Base-by-base conservation (phyloP, 805 yeast genomes). In the Spathaspora sp. region DNA sequence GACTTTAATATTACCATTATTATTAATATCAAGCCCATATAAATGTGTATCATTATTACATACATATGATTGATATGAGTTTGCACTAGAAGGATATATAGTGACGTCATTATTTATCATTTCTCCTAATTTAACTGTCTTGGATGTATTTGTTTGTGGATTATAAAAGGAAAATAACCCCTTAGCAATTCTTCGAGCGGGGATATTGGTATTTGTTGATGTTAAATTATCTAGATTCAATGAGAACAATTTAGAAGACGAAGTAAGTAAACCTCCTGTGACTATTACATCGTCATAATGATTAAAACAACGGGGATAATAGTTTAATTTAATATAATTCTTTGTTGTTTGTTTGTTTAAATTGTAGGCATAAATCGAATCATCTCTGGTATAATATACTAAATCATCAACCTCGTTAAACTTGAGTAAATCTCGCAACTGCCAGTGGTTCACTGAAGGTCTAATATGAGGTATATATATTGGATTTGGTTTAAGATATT, bases 11-110 rank as follows among this genome's bases (percentile, higher is more conserved):
- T 58, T 52, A 10, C 78, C 77, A 5, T 80, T 66, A 53, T 75
- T 77, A 42, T 68, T 62, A 8, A 90, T 74, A 57, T 85, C 86
- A 50, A 89, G 76, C 48, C 78, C 71, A 61, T 91, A 89, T 48
- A 91, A 70, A 49, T 80, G 73, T 43, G 82, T 79, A 65, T 92
- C 98, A 65, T 92, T 92, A 65, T 91, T 92, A 67, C 97, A 91
- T 19, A 89, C 81, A 54, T 81, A 78, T 1, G 92, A 79, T 44
- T 75, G 72, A 62, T 77, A 85, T 42, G 75, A 73, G 18, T 52
- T 52, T 5, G 56, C 44, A 4, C 66, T 52, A 19, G 74, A 31
- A 51, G 73, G 76, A 60, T 79, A 70, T 26, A 86, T 60, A 0
- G 83, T 69, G 28, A 90, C 96, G 47, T 89, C 82, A 66, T 91